phyloP scores from a whole-genome alignment of 2,329 filamentous ascomycete genomes.

The Xylaria sp. region DNA sequence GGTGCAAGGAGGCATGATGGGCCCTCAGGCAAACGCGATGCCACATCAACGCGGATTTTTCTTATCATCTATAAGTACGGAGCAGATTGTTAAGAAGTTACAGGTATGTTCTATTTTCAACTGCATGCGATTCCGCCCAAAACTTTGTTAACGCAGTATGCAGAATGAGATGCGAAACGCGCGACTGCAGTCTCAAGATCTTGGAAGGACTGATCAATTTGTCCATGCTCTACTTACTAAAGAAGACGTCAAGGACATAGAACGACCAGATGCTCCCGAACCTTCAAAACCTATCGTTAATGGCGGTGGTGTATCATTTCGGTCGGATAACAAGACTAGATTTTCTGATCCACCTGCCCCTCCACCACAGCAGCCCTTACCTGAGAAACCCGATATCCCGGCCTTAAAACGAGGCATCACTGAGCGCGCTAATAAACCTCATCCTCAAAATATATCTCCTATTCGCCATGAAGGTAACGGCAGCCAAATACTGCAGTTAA shows the following conservation, averaged over 20 bases:
- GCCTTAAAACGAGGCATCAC: conserved; percentile 80
- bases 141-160: conserved; percentile 42
- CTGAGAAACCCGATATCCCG: conserved; percentile 87
- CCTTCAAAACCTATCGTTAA: conserved; percentile 62
- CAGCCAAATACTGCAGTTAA: conserved; percentile 84
- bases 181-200: conserved; percentile 85
- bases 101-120: conserved; percentile 67
- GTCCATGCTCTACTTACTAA: conserved; percentile 80
- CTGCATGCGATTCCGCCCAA: neutral
- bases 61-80: conserved; percentile 89
- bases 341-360: conserved; percentile 95
- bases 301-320: conserved; percentile 65
- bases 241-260: conserved; percentile 71
- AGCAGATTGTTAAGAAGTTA: conserved; percentile 90
- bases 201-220: conserved; percentile 84
- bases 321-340: conserved; percentile 80
- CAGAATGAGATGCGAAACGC: conserved; percentile 92
- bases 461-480: conserved; percentile 66
- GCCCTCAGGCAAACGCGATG: conserved; percentile 66
- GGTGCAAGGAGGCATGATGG: conserved; percentile 63
- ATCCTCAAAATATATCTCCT: conserved; percentile 65
- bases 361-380: conserved; percentile 90
- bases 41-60: conserved; percentile 85
- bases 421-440: conserved; percentile 76
- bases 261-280: conserved; percentile 63